phyloP scores from a whole-genome alignment of 352 stramenopile genomes.

The Phytophthora melonis region DNA sequence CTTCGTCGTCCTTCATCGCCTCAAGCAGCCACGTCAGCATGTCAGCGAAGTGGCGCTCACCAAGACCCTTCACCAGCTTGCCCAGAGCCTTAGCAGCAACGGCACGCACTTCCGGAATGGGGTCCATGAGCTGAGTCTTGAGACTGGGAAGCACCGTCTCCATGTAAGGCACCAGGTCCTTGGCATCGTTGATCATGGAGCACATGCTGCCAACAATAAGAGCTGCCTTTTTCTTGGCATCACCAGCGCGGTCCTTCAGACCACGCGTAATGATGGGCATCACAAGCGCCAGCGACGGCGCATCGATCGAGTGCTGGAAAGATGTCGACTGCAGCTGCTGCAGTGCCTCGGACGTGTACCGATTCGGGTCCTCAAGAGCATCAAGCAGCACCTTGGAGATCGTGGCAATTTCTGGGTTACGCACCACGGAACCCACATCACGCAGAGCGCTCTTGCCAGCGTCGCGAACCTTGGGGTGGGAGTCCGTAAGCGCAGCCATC shows the following conservation, averaged over 20 bases:
- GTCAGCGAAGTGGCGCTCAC: constrained; percentile 95
- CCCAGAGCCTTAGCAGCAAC: constrained; percentile 96
- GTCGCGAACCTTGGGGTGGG: constrained; percentile 98
- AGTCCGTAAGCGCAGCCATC: constrained; percentile 97
- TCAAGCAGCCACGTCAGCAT: constrained; percentile 98
- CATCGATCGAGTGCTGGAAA: constrained; percentile 99
- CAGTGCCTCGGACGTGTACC: constrained; percentile 93
- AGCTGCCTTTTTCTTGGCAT: constrained; percentile 98
- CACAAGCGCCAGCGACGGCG: constrained; percentile 98
- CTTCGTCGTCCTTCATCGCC: constrained; percentile 93
- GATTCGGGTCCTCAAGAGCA: constrained; percentile 96
- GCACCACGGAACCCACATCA: constrained; percentile 98
- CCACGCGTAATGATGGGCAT: constrained; percentile 99
- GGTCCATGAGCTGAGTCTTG: constrained; percentile 94
- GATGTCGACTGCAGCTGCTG: constrained; percentile 98
- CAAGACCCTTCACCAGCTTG: constrained; percentile 96
- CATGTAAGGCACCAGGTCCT: constrained; percentile 98
- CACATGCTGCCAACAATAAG: constrained; percentile 99
- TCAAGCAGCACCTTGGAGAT: constrained; percentile 95
- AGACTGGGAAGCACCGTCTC: constrained; percentile 97
- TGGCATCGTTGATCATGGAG: constrained; percentile 98
- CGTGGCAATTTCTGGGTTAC: constrained; percentile 98
- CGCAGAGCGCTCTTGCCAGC: constrained; percentile 96
- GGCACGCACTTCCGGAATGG: constrained; percentile 95
- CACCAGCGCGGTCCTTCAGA: constrained; percentile 96